These are phyloP conservation scores for Aquilaria sinensis DNA, from an alignment of 345 rosid genomes.

Conservation along the genomic window DNA sequence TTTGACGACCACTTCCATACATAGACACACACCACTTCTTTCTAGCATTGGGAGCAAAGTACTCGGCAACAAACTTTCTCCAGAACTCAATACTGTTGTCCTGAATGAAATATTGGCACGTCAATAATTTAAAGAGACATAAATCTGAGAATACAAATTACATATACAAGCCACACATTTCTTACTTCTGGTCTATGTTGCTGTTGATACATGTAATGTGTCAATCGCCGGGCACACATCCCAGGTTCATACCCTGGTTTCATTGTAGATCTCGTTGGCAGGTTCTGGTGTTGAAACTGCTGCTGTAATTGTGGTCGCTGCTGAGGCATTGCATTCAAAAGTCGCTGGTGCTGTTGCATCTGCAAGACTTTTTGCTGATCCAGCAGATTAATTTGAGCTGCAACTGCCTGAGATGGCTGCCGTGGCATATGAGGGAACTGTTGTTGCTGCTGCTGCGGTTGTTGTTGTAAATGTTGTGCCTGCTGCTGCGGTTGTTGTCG, in stretches of 20 bases:
- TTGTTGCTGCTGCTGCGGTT: conserved; percentile 63
- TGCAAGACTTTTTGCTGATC: conserved; percentile 78
- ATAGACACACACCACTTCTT: conserved; percentile 99
- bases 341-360: conserved; percentile 71
- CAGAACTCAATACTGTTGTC: conserved; percentile 96
- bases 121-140: conserved; percentile 16
- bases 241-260: conserved; percentile 89
- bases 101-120: conserved; percentile 33
- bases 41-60: conserved; percentile 88
- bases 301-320: conserved; percentile 74
- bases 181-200: conserved; percentile 93
- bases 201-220: conserved; percentile 86
- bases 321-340: conserved; percentile 78
- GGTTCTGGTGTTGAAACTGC: conserved; percentile 76
- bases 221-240: conserved; percentile 90
- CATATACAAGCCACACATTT: conserved; percentile 10
- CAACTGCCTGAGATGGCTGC: conserved; percentile 75
- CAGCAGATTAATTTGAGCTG: conserved; percentile 57
- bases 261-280: conserved; percentile 61
- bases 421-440: conserved; percentile 80
- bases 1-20: conserved; percentile 97
- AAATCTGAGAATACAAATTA: conserved; percentile 6
- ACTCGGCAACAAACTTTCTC: conserved; percentile 94
- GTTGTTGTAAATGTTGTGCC: conserved; percentile 28
- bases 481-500: conserved; percentile 70